These are phyloP conservation scores for Croton setiger DNA, from an alignment of 441 rosid species.

Conservation along the genomic window DNA sequence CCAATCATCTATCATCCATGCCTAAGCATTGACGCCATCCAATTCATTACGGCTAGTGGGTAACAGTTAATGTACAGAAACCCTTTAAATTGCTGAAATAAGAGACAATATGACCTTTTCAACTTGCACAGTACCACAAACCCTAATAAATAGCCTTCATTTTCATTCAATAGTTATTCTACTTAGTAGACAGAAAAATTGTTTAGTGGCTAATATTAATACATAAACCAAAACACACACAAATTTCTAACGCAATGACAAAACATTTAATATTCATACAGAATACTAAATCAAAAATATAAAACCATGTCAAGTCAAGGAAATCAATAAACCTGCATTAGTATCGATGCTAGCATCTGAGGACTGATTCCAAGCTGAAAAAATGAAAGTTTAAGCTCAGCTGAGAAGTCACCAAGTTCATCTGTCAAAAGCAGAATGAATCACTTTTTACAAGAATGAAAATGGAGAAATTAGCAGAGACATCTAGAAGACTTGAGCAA, in stretches of 20 bases:
- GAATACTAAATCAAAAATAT: neutral
- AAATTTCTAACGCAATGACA: neutral
- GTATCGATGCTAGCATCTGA: constrained; percentile 78
- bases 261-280: neutral
- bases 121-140: neutral
- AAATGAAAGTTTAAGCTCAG: constrained; percentile 81
- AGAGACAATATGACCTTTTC: neutral
- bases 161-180: neutral
- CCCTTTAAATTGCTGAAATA: neutral
- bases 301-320: constrained; percentile 6
- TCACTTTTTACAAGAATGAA: neutral
- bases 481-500: neutral
- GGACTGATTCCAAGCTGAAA: constrained; percentile 99
- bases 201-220: neutral
- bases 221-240: neutral
- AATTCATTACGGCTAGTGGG: neutral
- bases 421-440: constrained; percentile 42
- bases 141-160: neutral
- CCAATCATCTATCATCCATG: neutral
- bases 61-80: neutral
- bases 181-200: neutral
- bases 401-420: constrained; percentile 76
- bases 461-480: neutral
- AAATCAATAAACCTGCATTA: constrained; percentile 68
- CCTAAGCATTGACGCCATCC: neutral